A percentile compares a stretch with the other conserved stretches of the same genome.
Evolutionary conservation across 331 rosid species (phyloP).

Genomic region (Arachis monticola): DNA sequence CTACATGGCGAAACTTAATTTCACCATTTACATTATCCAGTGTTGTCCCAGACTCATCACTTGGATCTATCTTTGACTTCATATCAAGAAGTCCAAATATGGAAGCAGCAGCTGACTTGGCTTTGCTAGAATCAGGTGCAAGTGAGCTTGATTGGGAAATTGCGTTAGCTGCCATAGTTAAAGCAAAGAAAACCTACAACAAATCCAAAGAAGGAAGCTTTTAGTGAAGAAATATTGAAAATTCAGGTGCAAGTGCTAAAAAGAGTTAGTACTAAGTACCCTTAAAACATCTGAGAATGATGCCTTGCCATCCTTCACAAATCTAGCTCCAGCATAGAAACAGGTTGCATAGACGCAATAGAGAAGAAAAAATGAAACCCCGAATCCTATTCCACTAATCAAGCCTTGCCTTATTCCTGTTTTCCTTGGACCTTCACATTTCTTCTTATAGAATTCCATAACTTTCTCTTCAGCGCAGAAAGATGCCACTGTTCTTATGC

Average conservation of each 20-base stretch:
- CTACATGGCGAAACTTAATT: constrained; percentile 63
- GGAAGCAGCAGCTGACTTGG: constrained; percentile 68
- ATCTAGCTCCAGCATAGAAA: constrained; percentile 74
- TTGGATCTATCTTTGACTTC: constrained; percentile 67
- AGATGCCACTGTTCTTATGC: constrained; percentile 82
- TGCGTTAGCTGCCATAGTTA: constrained; percentile 74
- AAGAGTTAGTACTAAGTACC: constrained; percentile 38
- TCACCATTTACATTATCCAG: constrained; percentile 62
- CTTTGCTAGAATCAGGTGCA: constrained; percentile 65
- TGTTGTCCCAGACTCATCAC: constrained; percentile 61
- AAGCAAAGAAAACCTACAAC: constrained; percentile 77
- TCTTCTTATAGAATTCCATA: constrained; percentile 70
- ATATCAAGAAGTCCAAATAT: constrained; percentile 65
- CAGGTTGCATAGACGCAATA: constrained; percentile 60
- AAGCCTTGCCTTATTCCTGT: constrained; percentile 69
- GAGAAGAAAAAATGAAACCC: constrained; percentile 62
- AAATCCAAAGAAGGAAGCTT: not conserved
- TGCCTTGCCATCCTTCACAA: constrained; percentile 53
- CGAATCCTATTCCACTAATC: constrained; percentile 75
- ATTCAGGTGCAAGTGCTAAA: not conserved
- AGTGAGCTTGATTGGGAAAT: constrained; percentile 70
- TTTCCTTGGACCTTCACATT: constrained; percentile 73
- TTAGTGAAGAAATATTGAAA: not conserved
- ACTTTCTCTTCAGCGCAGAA: constrained; percentile 86
- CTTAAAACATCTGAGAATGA: constrained; percentile 63